Evolutionary conservation across 2,329 filamentous ascomycete genomes (phyloP).

Genomic region (Ceratocystis colombiana): DNA sequence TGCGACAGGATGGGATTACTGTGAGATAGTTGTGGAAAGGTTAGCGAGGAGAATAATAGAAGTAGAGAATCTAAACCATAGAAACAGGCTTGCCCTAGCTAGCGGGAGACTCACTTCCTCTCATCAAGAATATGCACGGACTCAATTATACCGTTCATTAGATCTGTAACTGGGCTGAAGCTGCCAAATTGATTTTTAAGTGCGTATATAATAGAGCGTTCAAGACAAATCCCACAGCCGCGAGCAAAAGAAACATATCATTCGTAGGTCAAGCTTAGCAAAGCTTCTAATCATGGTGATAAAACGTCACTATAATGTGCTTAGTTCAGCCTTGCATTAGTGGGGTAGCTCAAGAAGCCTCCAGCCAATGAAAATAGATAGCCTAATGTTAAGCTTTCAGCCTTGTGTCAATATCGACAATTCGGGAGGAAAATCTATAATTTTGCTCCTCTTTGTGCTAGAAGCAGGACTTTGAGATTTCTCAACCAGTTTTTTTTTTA

Average conservation of each 20-base stretch:
- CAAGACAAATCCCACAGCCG: background rate
- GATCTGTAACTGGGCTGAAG: background rate
- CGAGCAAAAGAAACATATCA: background rate
- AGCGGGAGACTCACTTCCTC: constrained; percentile 56
- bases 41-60: too few species aligned
- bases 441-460: background rate
- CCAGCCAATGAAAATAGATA: background rate
- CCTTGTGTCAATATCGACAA: constrained; percentile 7
- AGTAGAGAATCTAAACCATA: background rate
- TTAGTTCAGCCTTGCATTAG: constrained; percentile 3
- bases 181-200: background rate
- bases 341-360: background rate
- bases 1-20: constrained; percentile 82
- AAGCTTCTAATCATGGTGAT: background rate
- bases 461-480: background rate
- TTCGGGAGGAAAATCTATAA: background rate
- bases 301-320: background rate
- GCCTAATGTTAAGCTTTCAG: background rate
- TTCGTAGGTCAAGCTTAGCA: background rate
- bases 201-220: background rate
- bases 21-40: constrained; percentile 20
- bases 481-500: background rate
- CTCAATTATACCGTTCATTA: constrained; percentile 80
- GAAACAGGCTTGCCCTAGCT: background rate
- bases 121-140: constrained; percentile 96